Conservation (phyloP, 495 filamentous ascomycete genomes). For the Talaromyces liani region DNA sequence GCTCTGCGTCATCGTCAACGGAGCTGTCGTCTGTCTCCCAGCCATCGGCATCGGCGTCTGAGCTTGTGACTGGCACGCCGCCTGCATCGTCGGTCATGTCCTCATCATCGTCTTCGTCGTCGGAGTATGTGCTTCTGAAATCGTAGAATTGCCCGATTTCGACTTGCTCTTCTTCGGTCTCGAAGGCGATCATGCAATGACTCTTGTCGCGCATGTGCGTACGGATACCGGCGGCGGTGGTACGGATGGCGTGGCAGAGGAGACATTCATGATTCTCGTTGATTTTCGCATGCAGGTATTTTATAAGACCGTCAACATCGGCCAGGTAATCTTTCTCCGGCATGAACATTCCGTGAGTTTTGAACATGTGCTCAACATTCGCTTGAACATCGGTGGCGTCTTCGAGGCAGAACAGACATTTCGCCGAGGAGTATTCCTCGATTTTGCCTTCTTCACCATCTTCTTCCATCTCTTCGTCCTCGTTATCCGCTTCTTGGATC, state of each 20-base stretch:
- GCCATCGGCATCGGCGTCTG: constrained; percentile 52
- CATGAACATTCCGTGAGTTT: constrained; percentile 92
- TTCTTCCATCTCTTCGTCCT: constrained; percentile 22
- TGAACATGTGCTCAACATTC: constrained; percentile 83
- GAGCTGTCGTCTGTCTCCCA: constrained; percentile 68
- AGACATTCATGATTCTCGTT: constrained; percentile 71
- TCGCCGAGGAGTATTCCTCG: constrained; percentile 41
- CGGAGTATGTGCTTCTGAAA: constrained; percentile 90
- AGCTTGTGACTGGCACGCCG: constrained; percentile 30
- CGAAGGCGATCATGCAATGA: constrained; percentile 94
- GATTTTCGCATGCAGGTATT: constrained; percentile 69
- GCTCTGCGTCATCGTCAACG: constrained; percentile 14
- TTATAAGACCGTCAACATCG: constrained; percentile 71
- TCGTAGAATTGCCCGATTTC: constrained; percentile 98
- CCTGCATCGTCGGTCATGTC: constrained; percentile 31
- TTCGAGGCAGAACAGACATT: constrained; percentile 88
- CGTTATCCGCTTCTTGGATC: constrained; percentile 48
- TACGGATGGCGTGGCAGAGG: constrained; percentile 72
- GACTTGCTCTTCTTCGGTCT: constrained; percentile 80
- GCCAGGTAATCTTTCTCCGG: constrained; percentile 78
- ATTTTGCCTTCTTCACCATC: constrained; percentile 25
- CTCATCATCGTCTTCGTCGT: constrained; percentile 57
- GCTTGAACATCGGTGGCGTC: constrained; percentile 61
- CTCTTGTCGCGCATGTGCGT: constrained; percentile 96
- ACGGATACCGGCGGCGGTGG: constrained; percentile 65